These are phyloP conservation scores for Hanseniaspora sp. DNA, from an alignment of 1,139 yeast genomes.

Conservation along the genomic window DNA sequence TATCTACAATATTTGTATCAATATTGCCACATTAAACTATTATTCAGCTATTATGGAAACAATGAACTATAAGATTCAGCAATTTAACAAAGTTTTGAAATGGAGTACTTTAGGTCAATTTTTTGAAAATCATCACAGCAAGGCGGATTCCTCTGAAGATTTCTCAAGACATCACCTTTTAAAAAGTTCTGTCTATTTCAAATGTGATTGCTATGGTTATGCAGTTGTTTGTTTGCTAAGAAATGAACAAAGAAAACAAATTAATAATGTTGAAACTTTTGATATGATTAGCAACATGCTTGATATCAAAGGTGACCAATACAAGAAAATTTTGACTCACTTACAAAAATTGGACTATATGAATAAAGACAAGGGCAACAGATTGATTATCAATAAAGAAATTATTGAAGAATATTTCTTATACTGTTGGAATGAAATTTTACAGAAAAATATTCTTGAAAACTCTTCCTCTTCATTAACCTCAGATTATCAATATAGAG, in stretches of 20 bases:
- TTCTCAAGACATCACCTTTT: slow-evolving; percentile 14
- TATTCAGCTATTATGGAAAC: slow-evolving; percentile 19
- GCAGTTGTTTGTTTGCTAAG: slow-evolving; percentile 47
- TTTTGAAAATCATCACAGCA: slow-evolving; percentile 57
- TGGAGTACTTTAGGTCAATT: slow-evolving; percentile 43
- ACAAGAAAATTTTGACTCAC: slow-evolving; percentile 6
- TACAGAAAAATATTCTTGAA: slow-evolving; percentile 16
- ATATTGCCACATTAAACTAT: slow-evolving; percentile 13
- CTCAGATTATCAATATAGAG: slow-evolving; percentile 20
- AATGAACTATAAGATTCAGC: slow-evolving; percentile 34
- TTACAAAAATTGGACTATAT: slow-evolving; percentile 13
- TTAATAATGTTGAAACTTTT: slow-evolving; percentile 1
- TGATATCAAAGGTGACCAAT: slow-evolving; percentile 12
- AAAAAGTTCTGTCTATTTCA: slow-evolving; percentile 26
- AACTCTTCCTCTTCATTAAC: slow-evolving; percentile 15
- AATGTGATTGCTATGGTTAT: slow-evolving; percentile 33
- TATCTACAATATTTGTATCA: slow-evolving; percentile 12
- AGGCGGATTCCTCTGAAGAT: slow-evolving; percentile 25
- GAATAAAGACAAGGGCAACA: slow-evolving; percentile 21
- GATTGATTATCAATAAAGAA: slow-evolving; percentile 26
- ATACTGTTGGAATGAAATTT: slow-evolving; percentile 24
- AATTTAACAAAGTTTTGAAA: slow-evolving; percentile 37
- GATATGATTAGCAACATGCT: slow-evolving; percentile 20
- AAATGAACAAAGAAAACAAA: slow-evolving; percentile 28
- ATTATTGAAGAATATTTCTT: slow-evolving; percentile 27